Percentiles rank a stretch among this genome's conserved stretches.
Evolutionary conservation across 2,329 filamentous ascomycete genomes (phyloP).

Genomic region (Phaeosphaeria sp.): DNA sequence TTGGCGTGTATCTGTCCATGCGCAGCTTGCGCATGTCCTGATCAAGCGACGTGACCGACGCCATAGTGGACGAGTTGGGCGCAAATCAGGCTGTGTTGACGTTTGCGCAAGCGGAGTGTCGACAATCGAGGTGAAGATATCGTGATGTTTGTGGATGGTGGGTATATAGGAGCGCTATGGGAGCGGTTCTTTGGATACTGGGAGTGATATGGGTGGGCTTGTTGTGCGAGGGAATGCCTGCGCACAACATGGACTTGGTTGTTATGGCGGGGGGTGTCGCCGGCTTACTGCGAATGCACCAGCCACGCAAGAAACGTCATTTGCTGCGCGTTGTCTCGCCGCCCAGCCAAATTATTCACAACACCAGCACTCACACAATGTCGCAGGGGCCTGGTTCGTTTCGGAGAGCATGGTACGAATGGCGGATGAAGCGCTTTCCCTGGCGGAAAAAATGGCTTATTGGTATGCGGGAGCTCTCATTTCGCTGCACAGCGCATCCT

Average conservation of each 20-base stretch:
- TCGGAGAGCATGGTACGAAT: conserved; percentile 63
- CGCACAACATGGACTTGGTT: conserved; percentile 8
- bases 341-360: conserved; percentile 9
- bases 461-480: conserved; percentile 49
- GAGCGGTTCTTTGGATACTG: not conserved
- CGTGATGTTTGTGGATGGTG: not conserved
- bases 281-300: conserved; percentile 20
- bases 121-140: not conserved
- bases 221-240: conserved; percentile 8
- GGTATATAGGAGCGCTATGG: not conserved
- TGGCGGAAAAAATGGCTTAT: conserved; percentile 67
- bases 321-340: conserved; percentile 24
- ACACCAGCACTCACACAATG: conserved; percentile 37
- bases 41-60: conserved; percentile 90
- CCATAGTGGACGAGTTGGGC: conserved; percentile 64
- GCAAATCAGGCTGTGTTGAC: conserved; percentile 13
- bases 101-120: conserved; percentile 11
- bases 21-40: conserved; percentile 94
- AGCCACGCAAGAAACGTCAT: conserved; percentile 38
- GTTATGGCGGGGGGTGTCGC: conserved; percentile 21
- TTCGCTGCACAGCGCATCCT: conserved; percentile 5
- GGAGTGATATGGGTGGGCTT: not conserved
- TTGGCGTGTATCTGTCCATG: conserved; percentile 89
- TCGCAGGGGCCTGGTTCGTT: conserved; percentile 46
- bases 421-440: conserved; percentile 67